phyloP scores from a whole-genome alignment of 495 filamentous ascomycete species.

The Amphirosellinia nigrospora region DNA sequence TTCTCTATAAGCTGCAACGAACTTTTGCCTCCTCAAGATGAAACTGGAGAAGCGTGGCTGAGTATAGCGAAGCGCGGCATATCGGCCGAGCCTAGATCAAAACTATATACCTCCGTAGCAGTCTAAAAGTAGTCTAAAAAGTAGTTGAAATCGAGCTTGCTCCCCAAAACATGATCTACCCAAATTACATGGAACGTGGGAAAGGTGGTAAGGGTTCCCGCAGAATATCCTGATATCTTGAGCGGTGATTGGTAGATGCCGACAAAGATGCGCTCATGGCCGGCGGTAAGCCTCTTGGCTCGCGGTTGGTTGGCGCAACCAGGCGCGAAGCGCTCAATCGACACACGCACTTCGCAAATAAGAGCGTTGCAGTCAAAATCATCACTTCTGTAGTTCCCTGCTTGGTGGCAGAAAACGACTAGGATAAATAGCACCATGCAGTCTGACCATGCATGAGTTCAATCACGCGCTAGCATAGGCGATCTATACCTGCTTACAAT shows the following conservation, averaged over 20 bases:
- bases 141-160: neutral
- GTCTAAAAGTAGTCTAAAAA: too few relatives aligned
- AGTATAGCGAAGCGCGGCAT: too few relatives aligned
- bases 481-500: too few relatives aligned
- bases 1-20: neutral
- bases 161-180: neutral
- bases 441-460: neutral
- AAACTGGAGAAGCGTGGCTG: too few relatives aligned
- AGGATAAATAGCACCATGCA: neutral
- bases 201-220: neutral
- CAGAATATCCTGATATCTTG: neutral
- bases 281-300: slow-evolving; percentile 16
- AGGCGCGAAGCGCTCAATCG: slow-evolving; percentile 6
- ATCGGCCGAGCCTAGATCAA: too few relatives aligned
- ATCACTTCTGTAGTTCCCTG: neutral
- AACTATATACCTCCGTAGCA: too few relatives aligned
- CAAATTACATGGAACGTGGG: neutral
- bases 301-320: slow-evolving; percentile 7
- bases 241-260: slow-evolving; percentile 2
- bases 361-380: neutral
- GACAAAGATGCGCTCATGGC: neutral
- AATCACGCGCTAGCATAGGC: neutral
- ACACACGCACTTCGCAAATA: neutral
- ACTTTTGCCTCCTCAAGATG: too few relatives aligned
- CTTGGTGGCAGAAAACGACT: neutral